Percentiles rank a stretch among this genome's conserved stretches.
Conservation (phyloP, 1,284 basidiomycete genomes). For the Fistulinella staudtii region DNA sequence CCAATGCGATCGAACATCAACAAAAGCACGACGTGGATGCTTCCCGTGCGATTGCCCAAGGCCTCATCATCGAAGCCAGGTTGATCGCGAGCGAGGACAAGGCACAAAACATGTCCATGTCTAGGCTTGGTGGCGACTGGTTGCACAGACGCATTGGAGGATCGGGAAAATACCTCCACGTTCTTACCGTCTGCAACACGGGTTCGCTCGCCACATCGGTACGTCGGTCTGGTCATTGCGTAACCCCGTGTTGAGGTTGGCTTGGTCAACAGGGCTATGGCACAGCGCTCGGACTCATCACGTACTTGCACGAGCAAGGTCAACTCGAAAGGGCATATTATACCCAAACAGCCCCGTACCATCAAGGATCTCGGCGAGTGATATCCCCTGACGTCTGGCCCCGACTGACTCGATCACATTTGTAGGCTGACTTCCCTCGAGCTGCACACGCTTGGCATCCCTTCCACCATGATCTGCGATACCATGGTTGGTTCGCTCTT, state of each 20-base stretch:
- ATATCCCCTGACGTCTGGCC: not conserved
- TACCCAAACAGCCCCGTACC: conserved; percentile 91
- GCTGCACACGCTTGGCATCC: conserved; percentile 75
- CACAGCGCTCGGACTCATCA: conserved; percentile 91
- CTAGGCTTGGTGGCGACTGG: conserved; percentile 82
- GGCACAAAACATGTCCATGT: conserved; percentile 78
- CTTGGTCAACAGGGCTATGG: too few relatives aligned
- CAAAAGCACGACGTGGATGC: conserved; percentile 37
- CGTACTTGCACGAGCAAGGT: conserved; percentile 74
- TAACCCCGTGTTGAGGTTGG: too few relatives aligned
- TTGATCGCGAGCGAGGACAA: conserved; percentile 81
- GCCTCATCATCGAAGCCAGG: conserved; percentile 60
- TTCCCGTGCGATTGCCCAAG: conserved; percentile 44
- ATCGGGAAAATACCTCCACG: conserved; percentile 55
- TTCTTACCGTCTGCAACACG: conserved; percentile 95
- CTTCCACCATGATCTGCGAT: conserved; percentile 91
- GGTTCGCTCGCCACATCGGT: conserved; percentile 91
- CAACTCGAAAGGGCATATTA: conserved; percentile 80
- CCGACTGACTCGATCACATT: not conserved
- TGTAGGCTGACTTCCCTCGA: conserved; percentile 81
- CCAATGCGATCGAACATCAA: conserved; percentile 14
- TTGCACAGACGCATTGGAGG: conserved; percentile 47
- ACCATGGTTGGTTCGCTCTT: conserved; percentile 93
- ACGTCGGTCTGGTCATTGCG: too few relatives aligned
- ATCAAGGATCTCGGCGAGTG: conserved; percentile 77